Base-by-base conservation (phyloP, 1,284 basidiomycete species). In the Fomitopsis schrenkii region DNA sequence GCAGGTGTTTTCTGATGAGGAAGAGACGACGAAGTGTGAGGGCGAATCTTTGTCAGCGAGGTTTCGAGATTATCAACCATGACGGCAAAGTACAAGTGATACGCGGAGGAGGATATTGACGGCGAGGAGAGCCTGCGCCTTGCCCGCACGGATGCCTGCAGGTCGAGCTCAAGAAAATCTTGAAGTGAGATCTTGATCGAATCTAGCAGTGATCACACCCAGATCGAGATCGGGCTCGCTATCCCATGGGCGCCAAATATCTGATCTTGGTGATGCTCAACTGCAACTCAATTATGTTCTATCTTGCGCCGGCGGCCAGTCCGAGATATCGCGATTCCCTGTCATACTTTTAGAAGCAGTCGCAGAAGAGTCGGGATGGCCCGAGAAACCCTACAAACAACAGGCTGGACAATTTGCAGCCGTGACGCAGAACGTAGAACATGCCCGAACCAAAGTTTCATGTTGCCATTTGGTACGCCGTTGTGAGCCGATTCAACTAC, bases 1-100 rank as follows among this genome's bases (percentile, higher is more conserved):
- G 97, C 97, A 2, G 95, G 95, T 57, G 91, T 86, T 72, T 94
- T 93, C 77, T 98, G 95, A 72, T 97, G 94, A 1, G 88, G 74
- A 22, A 97, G 82, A 33, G 86, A 83, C 0, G 95, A 97, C 28
- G 85, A 84, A 2, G 87, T 88, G 70, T 98, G 94, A 15, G 91
- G 89, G 60, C 97, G 83, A 67, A 99, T 94, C 79, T 98, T 98
- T 63, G 85, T 79, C 56, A 97, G 80, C 28, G 86, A 84, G 17
- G 80, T 71, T 71, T 90, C 86, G 46, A 76, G 66, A 57, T 63
- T 66, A 60, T 74, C 73, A 14, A 73, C 63, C 73, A 74, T 74
- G 57, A 22, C 35, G 30, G 1, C 12, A 14, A 15, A 22, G 19
- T 48, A 28, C 28, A 22, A 7, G 6, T 26, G 19, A n/a, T 15